Conservation (phyloP, 257 asterid genomes). For the Oldenlandia corymbosa region DNA sequence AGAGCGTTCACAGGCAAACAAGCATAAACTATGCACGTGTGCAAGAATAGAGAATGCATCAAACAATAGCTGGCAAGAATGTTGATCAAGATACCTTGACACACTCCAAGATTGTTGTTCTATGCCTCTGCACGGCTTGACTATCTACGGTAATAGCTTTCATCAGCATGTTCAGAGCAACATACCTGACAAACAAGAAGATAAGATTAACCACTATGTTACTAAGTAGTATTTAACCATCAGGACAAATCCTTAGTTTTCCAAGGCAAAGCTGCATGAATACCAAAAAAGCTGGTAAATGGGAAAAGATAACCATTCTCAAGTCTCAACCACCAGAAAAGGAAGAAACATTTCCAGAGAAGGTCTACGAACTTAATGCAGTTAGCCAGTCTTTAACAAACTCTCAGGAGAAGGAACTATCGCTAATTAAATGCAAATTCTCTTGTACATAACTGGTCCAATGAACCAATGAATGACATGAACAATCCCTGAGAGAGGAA, state of each 20-base stretch:
- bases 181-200: conserved; percentile 62
- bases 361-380: background rate
- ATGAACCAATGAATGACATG: background rate
- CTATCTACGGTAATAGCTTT: conserved; percentile 82
- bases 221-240: conserved; percentile 7
- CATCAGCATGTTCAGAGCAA: conserved; percentile 98
- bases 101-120: conserved; percentile 92
- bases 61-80: background rate
- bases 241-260: background rate
- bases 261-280: background rate
- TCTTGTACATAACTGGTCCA: background rate
- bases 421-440: background rate
- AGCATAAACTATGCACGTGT: background rate
- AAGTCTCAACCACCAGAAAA: background rate
- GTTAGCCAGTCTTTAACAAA: too few relatives aligned
- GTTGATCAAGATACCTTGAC: conserved; percentile 65
- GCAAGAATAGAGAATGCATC: too few relatives aligned
- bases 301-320: background rate
- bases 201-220: conserved; percentile 13
- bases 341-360: background rate
- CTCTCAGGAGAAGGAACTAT: too few relatives aligned
- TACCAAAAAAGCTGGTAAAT: too few relatives aligned
- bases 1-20: background rate
- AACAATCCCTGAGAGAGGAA: background rate
- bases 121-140: conserved; percentile 99